Percentiles rank a stretch among this genome's conserved stretches.
These are phyloP conservation scores for Penicillium sp. DNA, from an alignment of 2,329 filamentous ascomycete genomes.

Conservation along the genomic window DNA sequence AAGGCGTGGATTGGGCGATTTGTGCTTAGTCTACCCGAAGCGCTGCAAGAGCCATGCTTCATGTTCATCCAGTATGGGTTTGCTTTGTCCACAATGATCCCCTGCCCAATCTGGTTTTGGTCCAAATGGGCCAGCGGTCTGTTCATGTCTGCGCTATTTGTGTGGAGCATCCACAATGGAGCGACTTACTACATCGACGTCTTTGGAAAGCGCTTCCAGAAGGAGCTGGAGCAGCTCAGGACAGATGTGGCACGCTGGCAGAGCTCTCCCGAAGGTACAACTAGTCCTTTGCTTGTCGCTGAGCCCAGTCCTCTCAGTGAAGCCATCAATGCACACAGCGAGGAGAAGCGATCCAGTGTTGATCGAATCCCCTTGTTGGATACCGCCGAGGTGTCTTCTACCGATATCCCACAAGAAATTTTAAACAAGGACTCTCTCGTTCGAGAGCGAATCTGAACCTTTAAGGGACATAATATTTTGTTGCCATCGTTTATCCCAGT, in stretches of 20 bases:
- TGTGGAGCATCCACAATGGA: slow-evolving; percentile 94
- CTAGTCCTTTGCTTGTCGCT: slow-evolving; percentile 31
- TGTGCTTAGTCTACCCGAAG: slow-evolving; percentile 72
- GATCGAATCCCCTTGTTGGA: slow-evolving; percentile 41
- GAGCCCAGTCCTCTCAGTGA: slow-evolving; percentile 22
- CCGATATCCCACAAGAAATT: slow-evolving; percentile 21
- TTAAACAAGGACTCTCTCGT: slow-evolving; percentile 10
- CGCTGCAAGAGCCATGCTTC: slow-evolving; percentile 81
- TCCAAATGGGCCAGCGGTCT: slow-evolving; percentile 72
- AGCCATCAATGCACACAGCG: slow-evolving; percentile 20
- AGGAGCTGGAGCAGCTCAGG: slow-evolving; percentile 85
- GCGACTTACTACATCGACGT: slow-evolving; percentile 98
- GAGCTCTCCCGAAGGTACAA: slow-evolving; percentile 36
- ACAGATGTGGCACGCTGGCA: slow-evolving; percentile 90
- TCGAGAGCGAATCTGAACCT: slow-evolving; percentile 27
- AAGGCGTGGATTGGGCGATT: slow-evolving; percentile 85
- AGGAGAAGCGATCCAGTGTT: slow-evolving; percentile 26
- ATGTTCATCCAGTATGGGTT: slow-evolving; percentile 96
- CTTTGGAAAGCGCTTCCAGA: slow-evolving; percentile 94
- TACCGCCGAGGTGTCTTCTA: slow-evolving; percentile 25
- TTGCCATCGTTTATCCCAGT: not conserved
- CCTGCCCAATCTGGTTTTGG: slow-evolving; percentile 93
- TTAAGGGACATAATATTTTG: not conserved
- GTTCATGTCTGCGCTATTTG: slow-evolving; percentile 81
- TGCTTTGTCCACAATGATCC: slow-evolving; percentile 87